phyloP scores from a whole-genome alignment of 2,329 filamentous ascomycete species.

The Pezicula radicicola region DNA sequence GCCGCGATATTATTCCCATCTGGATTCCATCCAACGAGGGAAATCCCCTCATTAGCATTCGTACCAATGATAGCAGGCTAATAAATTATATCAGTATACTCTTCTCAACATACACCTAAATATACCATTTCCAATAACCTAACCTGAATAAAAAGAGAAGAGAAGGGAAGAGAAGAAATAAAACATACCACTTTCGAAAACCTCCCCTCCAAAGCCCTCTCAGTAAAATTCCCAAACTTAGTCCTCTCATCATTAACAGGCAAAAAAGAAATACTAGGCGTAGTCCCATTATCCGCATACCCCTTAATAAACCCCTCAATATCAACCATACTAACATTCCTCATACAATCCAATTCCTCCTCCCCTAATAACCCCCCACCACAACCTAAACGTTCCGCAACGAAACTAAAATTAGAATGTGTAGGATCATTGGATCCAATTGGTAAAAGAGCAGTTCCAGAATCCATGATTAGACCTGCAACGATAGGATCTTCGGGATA shows the following conservation, averaged over 20 bases:
- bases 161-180: too few relatives aligned
- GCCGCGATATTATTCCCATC: conserved; percentile 9
- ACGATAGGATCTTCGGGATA: conserved; percentile 22
- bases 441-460: conserved; percentile 10
- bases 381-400: conserved; percentile 23
- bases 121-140: too few relatives aligned
- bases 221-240: conserved; percentile 14
- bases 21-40: conserved; percentile 14
- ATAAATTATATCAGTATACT: background rate
- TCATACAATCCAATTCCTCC: conserved; percentile 23
- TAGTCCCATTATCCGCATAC: conserved; percentile 10
- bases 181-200: conserved; percentile 16
- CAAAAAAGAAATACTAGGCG: conserved; percentile 11
- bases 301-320: conserved; percentile 13
- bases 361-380: too few relatives aligned
- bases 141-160: too few relatives aligned
- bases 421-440: conserved; percentile 6
- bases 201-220: conserved; percentile 10
- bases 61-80: conserved; percentile 24
- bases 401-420: conserved; percentile 21
- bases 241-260: conserved; percentile 16
- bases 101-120: too few relatives aligned
- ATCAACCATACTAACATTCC: conserved; percentile 10
- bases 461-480: conserved; percentile 16
- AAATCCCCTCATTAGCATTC: conserved; percentile 23